These are phyloP conservation scores for Ascochyta viciae-villosae DNA, from an alignment of 2,329 filamentous ascomycete species.

Conservation along the genomic window DNA sequence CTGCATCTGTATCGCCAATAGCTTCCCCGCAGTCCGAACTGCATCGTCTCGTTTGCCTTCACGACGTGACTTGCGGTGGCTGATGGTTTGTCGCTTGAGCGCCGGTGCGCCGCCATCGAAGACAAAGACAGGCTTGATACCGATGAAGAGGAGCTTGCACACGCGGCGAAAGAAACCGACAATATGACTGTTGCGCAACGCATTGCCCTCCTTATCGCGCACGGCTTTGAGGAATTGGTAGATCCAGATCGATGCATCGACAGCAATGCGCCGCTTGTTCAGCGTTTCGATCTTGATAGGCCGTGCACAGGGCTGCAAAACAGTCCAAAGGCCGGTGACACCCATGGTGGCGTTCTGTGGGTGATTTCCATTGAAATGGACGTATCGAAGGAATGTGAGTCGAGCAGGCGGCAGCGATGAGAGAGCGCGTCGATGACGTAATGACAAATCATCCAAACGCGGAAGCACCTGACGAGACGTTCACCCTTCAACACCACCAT, in stretches of 20 bases:
- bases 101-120: constrained; percentile 95
- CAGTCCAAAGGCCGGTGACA: constrained; percentile 97
- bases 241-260: constrained; percentile 99
- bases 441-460: constrained; percentile 3
- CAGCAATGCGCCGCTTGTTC: constrained; percentile 93
- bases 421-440: constrained; percentile 17
- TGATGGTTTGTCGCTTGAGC: constrained; percentile 90
- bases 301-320: constrained; percentile 91
- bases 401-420: constrained; percentile 1
- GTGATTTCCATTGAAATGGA: constrained; percentile 1
- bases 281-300: constrained; percentile 96
- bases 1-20: constrained; percentile 95
- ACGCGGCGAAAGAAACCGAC: constrained; percentile 98
- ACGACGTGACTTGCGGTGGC: constrained; percentile 75
- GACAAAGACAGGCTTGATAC: constrained; percentile 95
- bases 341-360: constrained; percentile 68
- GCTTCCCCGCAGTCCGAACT: constrained; percentile 84
- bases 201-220: constrained; percentile 97
- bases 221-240: constrained; percentile 99
- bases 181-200: constrained; percentile 91
- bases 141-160: constrained; percentile 96
- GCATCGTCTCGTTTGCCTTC: constrained; percentile 95
- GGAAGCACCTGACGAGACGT: constrained; percentile 9
- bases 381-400: neutral
- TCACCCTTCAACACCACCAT: neutral